These are phyloP conservation scores for Colletotrichum sp. DNA, from an alignment of 2,329 filamentous ascomycete species.

Conservation along the genomic window DNA sequence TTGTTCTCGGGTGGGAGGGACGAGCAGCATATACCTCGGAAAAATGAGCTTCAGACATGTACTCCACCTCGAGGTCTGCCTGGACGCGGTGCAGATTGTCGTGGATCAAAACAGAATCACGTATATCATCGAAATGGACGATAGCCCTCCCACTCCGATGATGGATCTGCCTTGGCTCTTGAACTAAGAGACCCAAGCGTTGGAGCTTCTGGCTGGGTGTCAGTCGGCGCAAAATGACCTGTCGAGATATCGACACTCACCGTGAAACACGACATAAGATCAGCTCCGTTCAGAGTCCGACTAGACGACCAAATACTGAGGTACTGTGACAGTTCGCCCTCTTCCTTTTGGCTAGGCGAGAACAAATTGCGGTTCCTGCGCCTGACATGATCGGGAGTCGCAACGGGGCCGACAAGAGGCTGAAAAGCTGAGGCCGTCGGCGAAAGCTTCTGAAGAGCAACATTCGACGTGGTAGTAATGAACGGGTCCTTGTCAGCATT, in stretches of 20 bases:
- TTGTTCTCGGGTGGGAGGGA: background rate
- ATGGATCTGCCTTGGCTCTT: slow-evolving; percentile 41
- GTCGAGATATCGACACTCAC: slow-evolving; percentile 37
- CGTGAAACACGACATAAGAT: slow-evolving; percentile 49
- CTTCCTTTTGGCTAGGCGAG: background rate
- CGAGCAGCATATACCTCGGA: slow-evolving; percentile 36
- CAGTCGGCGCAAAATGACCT: background rate
- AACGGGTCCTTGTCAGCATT: slow-evolving; percentile 60
- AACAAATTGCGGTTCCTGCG: background rate
- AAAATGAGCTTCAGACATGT: slow-evolving; percentile 51
- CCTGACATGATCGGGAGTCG: background rate
- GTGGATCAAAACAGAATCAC: slow-evolving; percentile 59
- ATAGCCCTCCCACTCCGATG: slow-evolving; percentile 47
- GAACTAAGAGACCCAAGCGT: slow-evolving; percentile 33
- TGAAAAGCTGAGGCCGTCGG: slow-evolving; percentile 68
- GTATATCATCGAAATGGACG: slow-evolving; percentile 64
- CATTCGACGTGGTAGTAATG: slow-evolving; percentile 42
- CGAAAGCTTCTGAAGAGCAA: slow-evolving; percentile 55
- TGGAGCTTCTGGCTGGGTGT: slow-evolving; percentile 22
- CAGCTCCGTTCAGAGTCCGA: slow-evolving; percentile 27
- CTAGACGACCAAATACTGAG: slow-evolving; percentile 1
- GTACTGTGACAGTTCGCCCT: background rate
- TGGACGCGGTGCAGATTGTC: slow-evolving; percentile 48
- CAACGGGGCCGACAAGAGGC: slow-evolving; percentile 42
- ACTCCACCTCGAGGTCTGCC: slow-evolving; percentile 51